Base-by-base conservation (phyloP, 768 basidiomycete genomes). In the Suillus ampliporus region DNA sequence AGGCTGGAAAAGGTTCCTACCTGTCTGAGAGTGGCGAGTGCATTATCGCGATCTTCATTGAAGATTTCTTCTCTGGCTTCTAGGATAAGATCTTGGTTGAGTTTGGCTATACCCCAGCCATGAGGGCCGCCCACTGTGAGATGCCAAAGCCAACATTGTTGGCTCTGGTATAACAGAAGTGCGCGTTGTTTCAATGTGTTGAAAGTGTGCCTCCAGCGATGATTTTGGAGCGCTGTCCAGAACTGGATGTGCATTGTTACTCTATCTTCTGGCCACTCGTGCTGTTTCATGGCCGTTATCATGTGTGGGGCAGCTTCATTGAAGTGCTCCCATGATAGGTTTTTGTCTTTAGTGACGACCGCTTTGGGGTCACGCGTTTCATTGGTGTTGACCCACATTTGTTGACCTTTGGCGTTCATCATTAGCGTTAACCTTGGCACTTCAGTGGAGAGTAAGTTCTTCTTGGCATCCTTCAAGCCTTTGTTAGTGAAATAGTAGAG, bases 151-250 rank as follows among this genome's bases (percentile, higher is more conserved):
- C 41, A n/a, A 10, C 60, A 59, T 41, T 69, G 64, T 44, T 64
- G 44, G 6, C 41, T 62, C 37, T 69, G 68, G 58, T 67, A 69
- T 26, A 58, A 17, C 4, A 69, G 47, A 4, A 69, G 62, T 13
- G 67, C 37, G 10, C 35, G 34, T 38, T 61, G 40, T 15, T 62
- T 58, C 28, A 19, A 19, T 5, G 5, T 6, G 37, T n/a, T 14
- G 17, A 10, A n/a, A 9, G 17, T 21, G 38, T 48, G 52, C 14
- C 62, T 34, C 14, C 54, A 60, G 7, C 38, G n/a, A 35, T 67
- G 66, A 10, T 17, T 21, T 52, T 62, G 48, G 9, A 66, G 38
- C 9, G 34, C 52, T 14, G 9, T 26, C 62, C 62, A 64, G 63
- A 69, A 63, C 17, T 61, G 37, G 11, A 59, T 44, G 48, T 63